Evolutionary conservation across 164 flowering plant species (phyloP).

Genomic region (Tetrastigma voinierianum): DNA sequence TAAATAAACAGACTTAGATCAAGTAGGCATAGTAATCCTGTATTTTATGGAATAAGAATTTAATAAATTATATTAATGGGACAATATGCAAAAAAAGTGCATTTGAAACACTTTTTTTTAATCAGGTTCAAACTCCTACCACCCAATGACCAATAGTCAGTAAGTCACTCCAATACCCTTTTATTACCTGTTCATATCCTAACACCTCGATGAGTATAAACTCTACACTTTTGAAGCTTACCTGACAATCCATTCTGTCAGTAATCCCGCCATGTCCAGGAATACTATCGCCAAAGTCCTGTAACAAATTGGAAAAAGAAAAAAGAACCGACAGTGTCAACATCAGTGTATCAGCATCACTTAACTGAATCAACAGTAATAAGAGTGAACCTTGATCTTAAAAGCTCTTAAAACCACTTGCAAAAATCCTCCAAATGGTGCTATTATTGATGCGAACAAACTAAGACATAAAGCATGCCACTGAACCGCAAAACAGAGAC

Average conservation of each 20-base stretch:
- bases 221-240: slow-evolving; percentile 19
- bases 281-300: slow-evolving; percentile 99
- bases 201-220: too few relatives aligned
- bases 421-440: slow-evolving; percentile 99
- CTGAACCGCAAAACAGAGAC: slow-evolving; percentile 73
- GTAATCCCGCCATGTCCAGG: slow-evolving; percentile 99
- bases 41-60: too few relatives aligned
- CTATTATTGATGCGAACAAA: slow-evolving; percentile 91
- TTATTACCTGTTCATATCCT: too few relatives aligned
- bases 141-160: too few relatives aligned
- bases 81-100: too few relatives aligned
- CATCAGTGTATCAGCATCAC: neutral
- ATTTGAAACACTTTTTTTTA: too few relatives aligned
- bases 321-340: neutral
- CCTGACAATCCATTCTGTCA: slow-evolving; percentile 99
- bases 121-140: too few relatives aligned
- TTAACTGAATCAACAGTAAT: neutral
- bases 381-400: slow-evolving; percentile 70
- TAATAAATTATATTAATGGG: too few relatives aligned
- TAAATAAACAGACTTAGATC: too few relatives aligned
- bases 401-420: slow-evolving; percentile 99
- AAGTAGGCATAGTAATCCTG: too few relatives aligned
- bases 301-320: slow-evolving; percentile 7
- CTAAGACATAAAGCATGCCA: slow-evolving; percentile 90
- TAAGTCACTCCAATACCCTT: too few relatives aligned